A percentile compares a stretch with the other conserved stretches of the same genome.
Evolutionary conservation across 1,139 yeast genomes (phyloP).

Genomic region (Yamadazyma pseudoaaseri): DNA sequence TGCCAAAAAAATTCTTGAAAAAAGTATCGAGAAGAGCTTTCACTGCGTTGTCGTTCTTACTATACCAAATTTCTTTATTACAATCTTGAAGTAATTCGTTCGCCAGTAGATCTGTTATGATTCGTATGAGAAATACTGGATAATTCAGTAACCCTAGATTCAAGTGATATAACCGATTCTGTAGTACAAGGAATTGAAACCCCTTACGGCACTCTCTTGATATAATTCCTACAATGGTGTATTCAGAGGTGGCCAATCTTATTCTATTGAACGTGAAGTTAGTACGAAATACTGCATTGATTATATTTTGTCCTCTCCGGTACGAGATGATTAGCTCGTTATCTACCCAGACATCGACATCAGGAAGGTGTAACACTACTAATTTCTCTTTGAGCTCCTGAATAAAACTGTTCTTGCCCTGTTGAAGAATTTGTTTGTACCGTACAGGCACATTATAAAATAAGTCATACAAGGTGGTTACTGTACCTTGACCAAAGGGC

Average conservation of each 20-base stretch:
- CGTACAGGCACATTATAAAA: constrained; percentile 64
- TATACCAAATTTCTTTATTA: constrained; percentile 25
- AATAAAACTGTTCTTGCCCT: constrained; percentile 22
- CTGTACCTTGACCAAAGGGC: constrained; percentile 44
- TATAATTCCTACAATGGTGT: constrained; percentile 28
- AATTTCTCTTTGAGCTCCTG: constrained; percentile 26
- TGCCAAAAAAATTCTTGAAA: constrained; percentile 22
- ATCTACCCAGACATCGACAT: constrained; percentile 7
- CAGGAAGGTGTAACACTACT: constrained; percentile 3
- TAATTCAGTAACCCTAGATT: constrained; percentile 15
- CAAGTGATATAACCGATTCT: constrained; percentile 32
- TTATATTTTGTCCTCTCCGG: constrained; percentile 1
- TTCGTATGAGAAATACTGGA: constrained; percentile 39
- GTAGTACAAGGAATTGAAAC: constrained; percentile 49
- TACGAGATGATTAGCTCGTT: constrained; percentile 8
- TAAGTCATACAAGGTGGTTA: constrained; percentile 44
- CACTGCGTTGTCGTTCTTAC: constrained; percentile 25
- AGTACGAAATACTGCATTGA: constrained; percentile 8
- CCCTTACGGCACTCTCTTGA: constrained; percentile 25
- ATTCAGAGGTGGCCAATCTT: constrained; percentile 21
- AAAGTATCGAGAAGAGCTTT: constrained; percentile 27
- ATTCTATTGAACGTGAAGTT: constrained; percentile 17
- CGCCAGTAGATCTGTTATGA: constrained; percentile 26
- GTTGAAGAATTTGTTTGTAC: constrained; percentile 23
- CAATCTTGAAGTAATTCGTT: constrained; percentile 46